Conservation (phyloP, 805 yeast genomes). For the Yarrowia hollandica region DNA sequence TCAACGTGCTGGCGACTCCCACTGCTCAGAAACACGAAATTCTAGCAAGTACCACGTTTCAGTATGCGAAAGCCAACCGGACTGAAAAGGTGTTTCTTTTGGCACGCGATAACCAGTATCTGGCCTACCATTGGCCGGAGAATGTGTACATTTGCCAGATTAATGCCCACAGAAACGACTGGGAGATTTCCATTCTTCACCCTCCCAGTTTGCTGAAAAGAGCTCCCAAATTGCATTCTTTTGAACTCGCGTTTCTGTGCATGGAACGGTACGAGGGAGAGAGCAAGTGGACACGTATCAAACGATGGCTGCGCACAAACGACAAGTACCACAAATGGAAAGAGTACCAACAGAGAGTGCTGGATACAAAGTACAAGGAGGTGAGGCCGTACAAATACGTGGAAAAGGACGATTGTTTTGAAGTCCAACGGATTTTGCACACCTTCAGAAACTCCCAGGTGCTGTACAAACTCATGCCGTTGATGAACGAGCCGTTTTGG, state of each 20-base stretch:
- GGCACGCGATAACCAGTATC: background rate
- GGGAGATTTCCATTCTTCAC: background rate
- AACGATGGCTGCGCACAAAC: background rate
- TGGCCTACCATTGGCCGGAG: background rate
- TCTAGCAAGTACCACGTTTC: background rate
- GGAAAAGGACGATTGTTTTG: background rate
- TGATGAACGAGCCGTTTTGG: conserved; percentile 1
- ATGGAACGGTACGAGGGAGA: background rate
- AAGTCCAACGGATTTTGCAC: background rate
- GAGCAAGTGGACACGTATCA: background rate
- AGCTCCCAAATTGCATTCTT: background rate
- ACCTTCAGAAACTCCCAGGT: background rate
- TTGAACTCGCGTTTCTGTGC: conserved; percentile 5
- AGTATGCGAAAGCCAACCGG: background rate
- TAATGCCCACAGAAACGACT: background rate
- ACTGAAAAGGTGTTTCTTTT: background rate
- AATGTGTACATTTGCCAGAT: background rate
- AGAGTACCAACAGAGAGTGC: background rate
- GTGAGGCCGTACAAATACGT: background rate
- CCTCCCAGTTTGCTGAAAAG: background rate
- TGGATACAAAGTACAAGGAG: background rate
- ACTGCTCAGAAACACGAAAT: background rate
- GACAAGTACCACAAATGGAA: conserved; percentile 2
- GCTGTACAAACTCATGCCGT: conserved; percentile 18
- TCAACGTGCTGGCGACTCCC: background rate